These are phyloP conservation scores for Coniochaeta sp. DNA, from an alignment of 2,329 filamentous ascomycete genomes.

Conservation along the genomic window DNA sequence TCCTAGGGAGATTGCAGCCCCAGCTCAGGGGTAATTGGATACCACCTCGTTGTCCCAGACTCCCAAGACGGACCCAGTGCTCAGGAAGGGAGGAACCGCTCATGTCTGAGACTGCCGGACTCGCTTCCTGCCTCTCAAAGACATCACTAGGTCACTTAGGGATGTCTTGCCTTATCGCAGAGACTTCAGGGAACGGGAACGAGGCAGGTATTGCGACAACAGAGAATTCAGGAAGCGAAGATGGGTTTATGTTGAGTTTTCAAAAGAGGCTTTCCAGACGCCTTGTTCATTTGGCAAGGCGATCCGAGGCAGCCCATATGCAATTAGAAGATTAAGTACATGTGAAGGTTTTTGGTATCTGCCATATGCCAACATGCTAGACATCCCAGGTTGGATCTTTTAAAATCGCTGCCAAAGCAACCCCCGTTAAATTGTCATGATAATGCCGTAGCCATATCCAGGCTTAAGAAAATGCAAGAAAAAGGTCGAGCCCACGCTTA, in stretches of 20 bases:
- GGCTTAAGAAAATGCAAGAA: constrained; percentile 26
- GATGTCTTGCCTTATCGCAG: background rate
- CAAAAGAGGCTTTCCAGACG: background rate
- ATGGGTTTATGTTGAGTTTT: background rate
- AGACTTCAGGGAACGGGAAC: background rate
- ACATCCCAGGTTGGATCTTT: constrained; percentile 20
- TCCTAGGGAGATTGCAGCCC: background rate
- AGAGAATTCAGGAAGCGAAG: background rate
- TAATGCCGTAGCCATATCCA: constrained; percentile 29
- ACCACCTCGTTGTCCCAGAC: background rate
- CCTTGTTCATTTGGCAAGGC: background rate
- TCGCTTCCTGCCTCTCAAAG: background rate
- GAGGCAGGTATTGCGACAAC: background rate
- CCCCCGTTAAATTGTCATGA: constrained; percentile 23
- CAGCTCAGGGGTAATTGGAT: background rate
- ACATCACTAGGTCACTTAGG: background rate
- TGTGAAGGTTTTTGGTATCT: constrained; percentile 20
- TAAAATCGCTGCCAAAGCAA: constrained; percentile 18
- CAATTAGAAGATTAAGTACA: constrained; percentile 45
- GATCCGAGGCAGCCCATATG: constrained; percentile 7
- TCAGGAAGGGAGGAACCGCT: background rate
- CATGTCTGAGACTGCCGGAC: background rate
- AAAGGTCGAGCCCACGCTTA: constrained; percentile 29
- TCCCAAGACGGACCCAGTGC: background rate
- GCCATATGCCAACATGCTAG: constrained; percentile 12